phyloP scores from a whole-genome alignment of 495 filamentous ascomycete genomes.

The Annulohypoxylon bovei region DNA sequence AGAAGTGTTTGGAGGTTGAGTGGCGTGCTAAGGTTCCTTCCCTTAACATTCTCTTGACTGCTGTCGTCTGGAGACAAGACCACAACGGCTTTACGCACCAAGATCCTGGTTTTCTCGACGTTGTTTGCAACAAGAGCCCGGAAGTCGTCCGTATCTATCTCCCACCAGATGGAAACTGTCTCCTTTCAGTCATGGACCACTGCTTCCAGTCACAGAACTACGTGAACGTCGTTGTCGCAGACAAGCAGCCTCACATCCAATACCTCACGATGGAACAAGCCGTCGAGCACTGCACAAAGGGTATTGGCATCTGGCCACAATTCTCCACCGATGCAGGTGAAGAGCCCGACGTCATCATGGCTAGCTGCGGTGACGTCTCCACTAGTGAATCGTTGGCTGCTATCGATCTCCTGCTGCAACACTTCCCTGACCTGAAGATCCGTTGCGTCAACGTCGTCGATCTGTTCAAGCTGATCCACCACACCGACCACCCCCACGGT shows the following conservation, averaged over 20 bases:
- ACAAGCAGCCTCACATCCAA: slow-evolving; percentile 80
- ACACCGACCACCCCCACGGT: slow-evolving; percentile 73
- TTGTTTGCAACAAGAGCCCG: slow-evolving; percentile 77
- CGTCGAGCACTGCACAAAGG: slow-evolving; percentile 75
- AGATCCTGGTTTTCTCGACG: slow-evolving; percentile 79
- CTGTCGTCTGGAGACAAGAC: slow-evolving; percentile 80
- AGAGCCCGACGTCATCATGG: slow-evolving; percentile 77
- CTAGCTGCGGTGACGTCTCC: slow-evolving; percentile 73
- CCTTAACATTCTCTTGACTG: slow-evolving; percentile 78
- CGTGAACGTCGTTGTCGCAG: slow-evolving; percentile 79
- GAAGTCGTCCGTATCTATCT: slow-evolving; percentile 81
- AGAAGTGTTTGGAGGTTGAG: slow-evolving; percentile 76
- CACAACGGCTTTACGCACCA: slow-evolving; percentile 85
- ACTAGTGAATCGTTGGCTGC: slow-evolving; percentile 76
- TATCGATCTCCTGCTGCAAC: slow-evolving; percentile 69
- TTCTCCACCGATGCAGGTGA: slow-evolving; percentile 64
- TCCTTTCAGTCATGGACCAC: slow-evolving; percentile 73
- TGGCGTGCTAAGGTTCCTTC: slow-evolving; percentile 74
- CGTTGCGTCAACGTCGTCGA: slow-evolving; percentile 80
- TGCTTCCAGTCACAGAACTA: slow-evolving; percentile 75
- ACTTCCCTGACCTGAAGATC: slow-evolving; percentile 73
- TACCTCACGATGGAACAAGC: slow-evolving; percentile 74
- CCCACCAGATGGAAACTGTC: slow-evolving; percentile 77
- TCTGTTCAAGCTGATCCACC: slow-evolving; percentile 75
- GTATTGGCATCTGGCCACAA: slow-evolving; percentile 63